Conservation (phyloP, 139 green algal species). For the Gonium pectorale region DNA sequence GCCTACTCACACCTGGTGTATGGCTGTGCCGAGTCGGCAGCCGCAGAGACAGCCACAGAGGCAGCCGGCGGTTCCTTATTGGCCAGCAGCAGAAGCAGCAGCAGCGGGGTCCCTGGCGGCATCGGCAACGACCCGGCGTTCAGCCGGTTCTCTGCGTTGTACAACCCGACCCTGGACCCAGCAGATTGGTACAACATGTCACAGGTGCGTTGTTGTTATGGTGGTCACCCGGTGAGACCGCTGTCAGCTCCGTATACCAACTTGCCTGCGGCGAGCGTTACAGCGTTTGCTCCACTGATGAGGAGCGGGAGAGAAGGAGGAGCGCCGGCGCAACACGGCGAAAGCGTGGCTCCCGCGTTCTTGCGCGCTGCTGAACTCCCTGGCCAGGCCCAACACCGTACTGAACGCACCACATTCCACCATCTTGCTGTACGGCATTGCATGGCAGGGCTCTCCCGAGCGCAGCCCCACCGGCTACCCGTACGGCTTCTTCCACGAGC, state of each 20-base stretch:
- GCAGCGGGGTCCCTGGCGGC: background rate
- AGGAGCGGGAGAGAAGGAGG: too few relatives aligned
- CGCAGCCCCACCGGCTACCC: conserved; percentile 3
- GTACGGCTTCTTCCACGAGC: conserved; percentile 47
- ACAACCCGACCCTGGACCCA: background rate
- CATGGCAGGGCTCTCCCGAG: conserved; percentile 4
- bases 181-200: conserved; percentile 17
- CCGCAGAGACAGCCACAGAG: too few relatives aligned
- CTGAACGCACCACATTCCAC: too few relatives aligned
- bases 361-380: background rate
- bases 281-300: too few relatives aligned
- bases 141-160: background rate
- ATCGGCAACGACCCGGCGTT: conserved; percentile 50
- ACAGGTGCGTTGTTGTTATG: background rate
- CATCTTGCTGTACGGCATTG: conserved; percentile 21
- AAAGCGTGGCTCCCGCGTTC: too few relatives aligned
- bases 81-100: background rate
- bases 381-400: too few relatives aligned
- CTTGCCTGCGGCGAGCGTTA: too few relatives aligned
- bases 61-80: background rate
- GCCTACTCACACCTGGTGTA: background rate
- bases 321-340: too few relatives aligned
- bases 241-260: too few relatives aligned
- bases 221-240: too few relatives aligned
- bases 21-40: background rate